Percentiles rank a stretch among this genome's conserved stretches.
phyloP scores from a whole-genome alignment of 331 rosid species.

The Acacia concinna region DNA sequence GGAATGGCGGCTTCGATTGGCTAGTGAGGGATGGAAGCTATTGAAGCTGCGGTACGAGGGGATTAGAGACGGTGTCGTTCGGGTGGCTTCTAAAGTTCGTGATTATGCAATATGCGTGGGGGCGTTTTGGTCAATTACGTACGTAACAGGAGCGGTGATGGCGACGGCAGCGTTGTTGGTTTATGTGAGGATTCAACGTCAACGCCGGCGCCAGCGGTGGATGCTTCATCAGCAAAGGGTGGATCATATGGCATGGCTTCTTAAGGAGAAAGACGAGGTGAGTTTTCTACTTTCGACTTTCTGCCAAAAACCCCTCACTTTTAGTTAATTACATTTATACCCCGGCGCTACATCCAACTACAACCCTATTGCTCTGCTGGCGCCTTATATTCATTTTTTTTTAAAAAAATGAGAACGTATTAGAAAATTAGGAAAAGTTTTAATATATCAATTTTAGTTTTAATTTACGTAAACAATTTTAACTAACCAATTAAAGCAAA shows the following conservation, averaged over 20 bases:
- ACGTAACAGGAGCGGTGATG: slow-evolving; percentile 39
- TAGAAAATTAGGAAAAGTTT: not conserved
- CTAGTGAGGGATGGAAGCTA: slow-evolving; percentile 34
- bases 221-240: slow-evolving; percentile 6
- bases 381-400: too few species aligned
- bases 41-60: slow-evolving; percentile 36
- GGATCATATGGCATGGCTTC: slow-evolving; percentile 32
- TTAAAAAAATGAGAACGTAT: not conserved
- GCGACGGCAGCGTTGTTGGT: slow-evolving; percentile 37
- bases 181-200: slow-evolving; percentile 36
- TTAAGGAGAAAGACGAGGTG: slow-evolving; percentile 69
- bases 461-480: too few species aligned
- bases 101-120: slow-evolving; percentile 22
- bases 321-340: too few species aligned
- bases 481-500: too few species aligned
- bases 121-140: slow-evolving; percentile 44
- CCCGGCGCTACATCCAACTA: too few species aligned
- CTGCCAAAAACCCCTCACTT: too few species aligned
- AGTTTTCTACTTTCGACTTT: too few species aligned
- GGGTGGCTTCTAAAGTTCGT: slow-evolving; percentile 32
- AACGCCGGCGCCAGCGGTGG: slow-evolving; percentile 29
- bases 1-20: slow-evolving; percentile 32
- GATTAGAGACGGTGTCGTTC: slow-evolving; percentile 26
- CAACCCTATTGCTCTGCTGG: too few species aligned
- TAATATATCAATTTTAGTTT: too few species aligned